These are phyloP conservation scores for Cicer bijugum DNA, from an alignment of 306 rosid species.

Conservation along the genomic window DNA sequence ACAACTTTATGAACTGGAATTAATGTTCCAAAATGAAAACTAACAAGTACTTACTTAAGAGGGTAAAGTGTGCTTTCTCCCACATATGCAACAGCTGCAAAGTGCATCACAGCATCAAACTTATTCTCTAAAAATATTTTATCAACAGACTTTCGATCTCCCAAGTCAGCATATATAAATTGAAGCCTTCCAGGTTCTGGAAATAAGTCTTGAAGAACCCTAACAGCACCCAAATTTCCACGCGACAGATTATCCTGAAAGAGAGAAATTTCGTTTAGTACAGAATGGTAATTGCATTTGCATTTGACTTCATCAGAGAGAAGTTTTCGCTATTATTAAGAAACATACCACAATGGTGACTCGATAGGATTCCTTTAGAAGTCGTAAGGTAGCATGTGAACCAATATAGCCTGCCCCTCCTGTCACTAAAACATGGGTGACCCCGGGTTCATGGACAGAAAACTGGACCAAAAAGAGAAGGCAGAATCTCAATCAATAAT, in stretches of 20 bases:
- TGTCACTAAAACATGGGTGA: conserved; percentile 88
- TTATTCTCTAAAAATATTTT: conserved; percentile 89
- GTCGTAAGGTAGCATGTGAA: conserved; percentile 87
- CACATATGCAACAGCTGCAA: conserved; percentile 98
- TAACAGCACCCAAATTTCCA: conserved; percentile 91
- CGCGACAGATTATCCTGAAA: conserved; percentile 87
- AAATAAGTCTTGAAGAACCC: conserved; percentile 79
- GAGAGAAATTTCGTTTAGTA: conserved; percentile 33
- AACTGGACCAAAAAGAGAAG: conserved; percentile 55
- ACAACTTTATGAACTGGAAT: conserved; percentile 11
- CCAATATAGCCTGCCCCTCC: conserved; percentile 99
- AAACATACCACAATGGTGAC: conserved; percentile 91
- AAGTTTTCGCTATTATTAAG: conserved; percentile 22
- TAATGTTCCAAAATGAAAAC: conserved; percentile 31
- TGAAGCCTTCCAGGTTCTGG: conserved; percentile 95
- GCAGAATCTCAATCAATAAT: conserved; percentile 7
- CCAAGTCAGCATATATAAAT: conserved; percentile 91
- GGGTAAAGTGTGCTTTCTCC: conserved; percentile 98
- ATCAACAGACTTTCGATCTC: conserved; percentile 74
- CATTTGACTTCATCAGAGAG: conserved; percentile 14
- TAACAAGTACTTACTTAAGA: conserved; percentile 72
- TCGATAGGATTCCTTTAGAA: conserved; percentile 75
- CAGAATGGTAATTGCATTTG: background rate
- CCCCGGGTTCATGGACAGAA: conserved; percentile 70
- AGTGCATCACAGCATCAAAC: conserved; percentile 98